Percentiles rank a stretch among this genome's conserved stretches.
These are phyloP conservation scores for Cryptococcus maquisensis DNA, from an alignment of 1,284 basidiomycete species.

Conservation along the genomic window DNA sequence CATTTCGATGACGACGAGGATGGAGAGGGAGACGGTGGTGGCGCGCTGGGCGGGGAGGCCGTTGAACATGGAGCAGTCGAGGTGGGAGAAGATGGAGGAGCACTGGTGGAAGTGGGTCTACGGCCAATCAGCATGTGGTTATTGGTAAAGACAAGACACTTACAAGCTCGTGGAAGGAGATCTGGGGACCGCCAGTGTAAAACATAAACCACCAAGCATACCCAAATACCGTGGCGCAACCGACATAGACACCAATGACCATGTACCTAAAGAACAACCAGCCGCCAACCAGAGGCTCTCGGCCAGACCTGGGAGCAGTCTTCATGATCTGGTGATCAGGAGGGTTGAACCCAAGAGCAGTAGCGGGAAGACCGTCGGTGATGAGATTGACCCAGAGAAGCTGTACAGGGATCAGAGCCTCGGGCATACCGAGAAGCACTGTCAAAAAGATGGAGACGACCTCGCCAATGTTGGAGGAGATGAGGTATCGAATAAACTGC, in stretches of 20 bases:
- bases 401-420: slow-evolving; percentile 96
- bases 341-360: slow-evolving; percentile 97
- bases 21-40: slow-evolving; percentile 92
- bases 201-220: slow-evolving; percentile 99
- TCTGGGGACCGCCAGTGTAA: slow-evolving; percentile 84
- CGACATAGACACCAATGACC: slow-evolving; percentile 89
- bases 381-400: slow-evolving; percentile 95
- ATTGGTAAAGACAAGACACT: slow-evolving; percentile 42
- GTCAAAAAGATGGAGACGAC: slow-evolving; percentile 98
- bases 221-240: slow-evolving; percentile 89
- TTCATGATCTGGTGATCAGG: slow-evolving; percentile 95
- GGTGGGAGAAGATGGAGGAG: slow-evolving; percentile 69
- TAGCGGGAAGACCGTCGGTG: slow-evolving; percentile 86
- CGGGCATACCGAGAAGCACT: slow-evolving; percentile 95
- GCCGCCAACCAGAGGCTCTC: slow-evolving; percentile 82
- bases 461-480: slow-evolving; percentile 97
- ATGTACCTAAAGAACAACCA: slow-evolving; percentile 97
- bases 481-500: slow-evolving; percentile 64
- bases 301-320: slow-evolving; percentile 77
- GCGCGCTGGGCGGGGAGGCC: slow-evolving; percentile 78
- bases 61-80: slow-evolving; percentile 92
- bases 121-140: not conserved
- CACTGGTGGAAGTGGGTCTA: slow-evolving; percentile 96
- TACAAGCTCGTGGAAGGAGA: slow-evolving; percentile 86
- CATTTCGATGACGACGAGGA: slow-evolving; percentile 75